Evolutionary conservation across 2,329 filamentous ascomycete genomes (phyloP).

Genomic region (Ophioceras dolichostomum): DNA sequence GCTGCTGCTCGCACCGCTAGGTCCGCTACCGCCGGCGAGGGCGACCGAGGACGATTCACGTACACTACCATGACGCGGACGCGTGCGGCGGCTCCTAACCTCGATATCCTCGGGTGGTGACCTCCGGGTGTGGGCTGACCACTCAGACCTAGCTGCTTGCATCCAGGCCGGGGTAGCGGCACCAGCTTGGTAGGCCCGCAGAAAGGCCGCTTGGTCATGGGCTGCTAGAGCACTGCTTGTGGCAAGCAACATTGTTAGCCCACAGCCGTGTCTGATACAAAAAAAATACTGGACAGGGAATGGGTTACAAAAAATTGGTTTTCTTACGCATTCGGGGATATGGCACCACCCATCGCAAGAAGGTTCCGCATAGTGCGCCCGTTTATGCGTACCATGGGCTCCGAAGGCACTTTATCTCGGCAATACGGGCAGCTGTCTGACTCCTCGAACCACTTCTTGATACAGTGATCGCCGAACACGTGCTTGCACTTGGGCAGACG

Average conservation of each 20-base stretch:
- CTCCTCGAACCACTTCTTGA: conserved; percentile 53
- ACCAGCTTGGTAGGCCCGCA: no score
- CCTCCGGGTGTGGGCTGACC: conserved; percentile 5
- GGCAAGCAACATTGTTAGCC: background rate
- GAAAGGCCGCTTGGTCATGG: no score
- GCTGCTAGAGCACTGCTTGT: no score
- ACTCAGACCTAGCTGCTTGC: no score
- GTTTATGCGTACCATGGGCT: conserved; percentile 16
- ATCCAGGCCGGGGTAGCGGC: no score
- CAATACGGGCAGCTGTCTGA: conserved; percentile 54
- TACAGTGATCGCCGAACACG: conserved; percentile 51
- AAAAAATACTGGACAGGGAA: no score
- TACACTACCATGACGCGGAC: conserved; percentile 14
- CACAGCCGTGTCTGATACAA: conserved; percentile 9
- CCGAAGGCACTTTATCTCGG: conserved; percentile 45
- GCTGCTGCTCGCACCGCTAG: no score
- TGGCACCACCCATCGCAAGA: conserved; percentile 8
- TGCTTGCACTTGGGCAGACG: conserved; percentile 51
- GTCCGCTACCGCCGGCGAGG: no score
- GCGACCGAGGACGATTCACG: no score
- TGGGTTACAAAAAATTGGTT: no score
- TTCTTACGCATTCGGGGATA: no score
- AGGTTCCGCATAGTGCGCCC: conserved; percentile 12
- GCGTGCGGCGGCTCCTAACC: conserved; percentile 16
- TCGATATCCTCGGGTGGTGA: conserved; percentile 15